phyloP scores from a whole-genome alignment of 345 rosid genomes.

The Litchi chinensis region DNA sequence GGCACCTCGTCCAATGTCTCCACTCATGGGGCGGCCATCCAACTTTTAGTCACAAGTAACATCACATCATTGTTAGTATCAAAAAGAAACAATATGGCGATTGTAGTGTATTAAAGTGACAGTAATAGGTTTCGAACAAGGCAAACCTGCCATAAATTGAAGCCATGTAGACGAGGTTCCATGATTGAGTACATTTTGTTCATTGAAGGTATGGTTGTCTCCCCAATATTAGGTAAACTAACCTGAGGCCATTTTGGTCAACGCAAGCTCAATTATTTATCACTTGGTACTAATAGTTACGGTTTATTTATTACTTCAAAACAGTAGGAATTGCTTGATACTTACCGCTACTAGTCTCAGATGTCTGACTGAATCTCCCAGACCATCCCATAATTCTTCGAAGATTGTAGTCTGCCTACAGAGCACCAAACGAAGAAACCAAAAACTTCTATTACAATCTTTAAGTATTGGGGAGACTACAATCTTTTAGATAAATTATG shows the following conservation, averaged over 20 bases:
- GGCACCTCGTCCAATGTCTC: conserved; percentile 69
- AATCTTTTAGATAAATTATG: too few species aligned
- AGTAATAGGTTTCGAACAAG: conserved; percentile 4
- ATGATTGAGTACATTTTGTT: conserved; percentile 48
- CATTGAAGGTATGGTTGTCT: conserved; percentile 51
- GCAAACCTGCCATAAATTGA: conserved; percentile 63
- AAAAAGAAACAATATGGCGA: neutral
- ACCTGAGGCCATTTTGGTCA: conserved; percentile 31
- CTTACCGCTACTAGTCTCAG: conserved; percentile 63
- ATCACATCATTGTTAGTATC: neutral
- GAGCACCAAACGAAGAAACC: neutral
- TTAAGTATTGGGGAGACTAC: too few species aligned
- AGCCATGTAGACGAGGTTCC: conserved; percentile 48
- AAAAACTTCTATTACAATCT: too few species aligned
- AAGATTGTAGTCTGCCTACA: conserved; percentile 48
- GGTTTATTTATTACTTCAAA: neutral
- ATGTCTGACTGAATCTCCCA: conserved; percentile 39
- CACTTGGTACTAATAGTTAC: neutral
- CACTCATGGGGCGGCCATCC: conserved; percentile 77
- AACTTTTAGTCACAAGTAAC: conserved; percentile 34
- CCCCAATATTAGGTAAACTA: conserved; percentile 55
- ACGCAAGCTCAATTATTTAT: neutral
- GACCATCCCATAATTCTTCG: conserved; percentile 51
- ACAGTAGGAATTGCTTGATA: neutral
- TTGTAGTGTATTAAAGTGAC: neutral